Percentiles rank a stretch among this genome's conserved stretches.
Evolutionary conservation across 2,329 filamentous ascomycete genomes (phyloP).

Genomic region (Immersiporthe knoxdaviesiana): DNA sequence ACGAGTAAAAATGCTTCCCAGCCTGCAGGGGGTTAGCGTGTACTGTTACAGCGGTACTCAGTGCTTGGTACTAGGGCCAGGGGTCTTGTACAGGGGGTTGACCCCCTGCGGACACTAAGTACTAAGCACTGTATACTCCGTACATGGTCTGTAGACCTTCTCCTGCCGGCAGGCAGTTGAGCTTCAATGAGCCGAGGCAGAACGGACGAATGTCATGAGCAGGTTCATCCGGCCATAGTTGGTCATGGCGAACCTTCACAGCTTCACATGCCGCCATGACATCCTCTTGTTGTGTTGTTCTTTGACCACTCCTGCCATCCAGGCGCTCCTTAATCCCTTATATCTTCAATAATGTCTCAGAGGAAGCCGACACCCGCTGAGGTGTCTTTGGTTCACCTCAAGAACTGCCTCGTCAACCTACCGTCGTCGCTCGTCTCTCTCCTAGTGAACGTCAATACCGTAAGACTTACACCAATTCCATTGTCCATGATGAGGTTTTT

Average conservation of each 20-base stretch:
- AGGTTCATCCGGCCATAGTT: not conserved
- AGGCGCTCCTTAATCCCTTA: not conserved
- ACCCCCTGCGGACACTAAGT: not conserved
- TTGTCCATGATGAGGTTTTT: not conserved
- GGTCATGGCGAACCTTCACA: not conserved
- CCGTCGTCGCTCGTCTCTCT: slow-evolving; percentile 82
- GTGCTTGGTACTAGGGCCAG: not conserved
- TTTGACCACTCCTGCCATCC: not conserved
- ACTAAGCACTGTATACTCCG: not conserved
- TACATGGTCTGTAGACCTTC: not conserved
- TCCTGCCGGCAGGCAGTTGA: slow-evolving; percentile 9
- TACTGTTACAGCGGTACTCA: not conserved
- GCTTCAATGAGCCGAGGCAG: slow-evolving; percentile 15
- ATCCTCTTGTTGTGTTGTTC: not conserved
- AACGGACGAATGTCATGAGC: slow-evolving; percentile 1
- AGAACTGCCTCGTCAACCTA: slow-evolving; percentile 94
- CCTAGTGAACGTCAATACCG: slow-evolving; percentile 86
- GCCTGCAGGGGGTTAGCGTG: not conserved
- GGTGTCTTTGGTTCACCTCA: slow-evolving; percentile 82
- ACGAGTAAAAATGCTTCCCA: slow-evolving; percentile 1
- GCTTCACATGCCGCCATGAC: not conserved
- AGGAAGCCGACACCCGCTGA: slow-evolving; percentile 70
- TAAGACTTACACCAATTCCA: slow-evolving; percentile 49
- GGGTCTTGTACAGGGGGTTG: not conserved
- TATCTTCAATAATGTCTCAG: slow-evolving; percentile 38